Base-by-base conservation (phyloP, 2,329 filamentous ascomycete genomes). In the Fusarium albosuccineum region DNA sequence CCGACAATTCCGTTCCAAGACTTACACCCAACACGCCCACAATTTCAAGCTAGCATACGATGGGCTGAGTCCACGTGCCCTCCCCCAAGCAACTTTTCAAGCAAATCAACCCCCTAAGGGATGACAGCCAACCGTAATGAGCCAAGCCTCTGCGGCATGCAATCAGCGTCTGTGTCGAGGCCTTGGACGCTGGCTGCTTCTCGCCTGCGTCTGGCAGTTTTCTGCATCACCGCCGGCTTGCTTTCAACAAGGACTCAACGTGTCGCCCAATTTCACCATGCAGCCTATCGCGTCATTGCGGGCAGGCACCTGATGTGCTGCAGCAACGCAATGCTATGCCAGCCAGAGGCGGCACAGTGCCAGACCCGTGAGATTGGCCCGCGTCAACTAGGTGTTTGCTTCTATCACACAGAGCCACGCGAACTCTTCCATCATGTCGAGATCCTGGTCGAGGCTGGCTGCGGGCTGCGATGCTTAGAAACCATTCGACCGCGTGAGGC, bases 1-100 rank as follows among this genome's bases (percentile, higher is more conserved):
- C 72, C 72, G 72, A 66, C 59, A 57, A 68, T 70, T 63, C 72
- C 72, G 72, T 73, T 71, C 72, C 70, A 74, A 74, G 72, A 68
- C 69, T 70, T 73, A 57, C 62, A 60, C 66, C 50, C 48, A 61
- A 44, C 67, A 73, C 65, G 65, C 67, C 70, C 70, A 70, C 71
- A 73, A 73, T 72, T 70, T 72, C 62, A 55, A 70, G 22, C 52
- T 55, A 54, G 62, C 64, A 67, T 72, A 67, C 65, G 62, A 70
- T 54, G 55, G 59, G 50, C 57, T 51, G 56, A 53, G 65, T 68
- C 62, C 71, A 73, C 68, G 70, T 73, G 71, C 71, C 30, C 60
- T 68, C 49, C 48, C 44, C 57, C 37, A 41, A 60, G 50, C 48
- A 69, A 55, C 57, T 57, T 57, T 54, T 57, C 67, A 60, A 66